A percentile compares a stretch with the other conserved stretches of the same genome.
phyloP scores from a whole-genome alignment of 768 basidiomycete genomes.

The Scleroderma citrinum region DNA sequence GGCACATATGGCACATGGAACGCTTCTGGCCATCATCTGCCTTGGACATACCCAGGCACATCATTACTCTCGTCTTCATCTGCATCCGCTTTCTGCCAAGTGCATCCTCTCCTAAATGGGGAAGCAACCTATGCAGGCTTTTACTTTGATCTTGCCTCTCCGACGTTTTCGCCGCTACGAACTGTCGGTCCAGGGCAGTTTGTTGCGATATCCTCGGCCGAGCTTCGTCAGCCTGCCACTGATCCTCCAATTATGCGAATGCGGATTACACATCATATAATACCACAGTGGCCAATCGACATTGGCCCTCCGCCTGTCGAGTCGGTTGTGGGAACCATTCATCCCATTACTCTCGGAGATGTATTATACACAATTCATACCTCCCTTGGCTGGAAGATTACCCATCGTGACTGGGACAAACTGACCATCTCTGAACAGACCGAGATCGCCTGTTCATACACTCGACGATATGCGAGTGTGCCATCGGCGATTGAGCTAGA shows the following conservation, averaged over 20 bases:
- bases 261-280: conserved; percentile 47
- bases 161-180: conserved; percentile 40
- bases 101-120: conserved; percentile 40
- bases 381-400: conserved; percentile 38
- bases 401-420: conserved; percentile 31
- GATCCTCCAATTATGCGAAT: conserved; percentile 48
- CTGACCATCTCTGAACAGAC: conserved; percentile 24
- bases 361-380: conserved; percentile 47
- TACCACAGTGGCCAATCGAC: conserved; percentile 58
- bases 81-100: conserved; percentile 13
- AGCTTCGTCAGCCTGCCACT: conserved; percentile 49
- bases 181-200: conserved; percentile 35
- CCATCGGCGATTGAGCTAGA: conserved; percentile 22
- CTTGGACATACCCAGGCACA: conserved; percentile 15
- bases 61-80: conserved; percentile 16
- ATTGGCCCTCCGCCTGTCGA: conserved; percentile 35
- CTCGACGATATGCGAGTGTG: conserved; percentile 28
- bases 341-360: conserved; percentile 50
- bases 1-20: conserved; percentile 9
- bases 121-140: conserved; percentile 42
- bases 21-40: conserved; percentile 15
- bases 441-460: conserved; percentile 32
- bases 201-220: conserved; percentile 34
- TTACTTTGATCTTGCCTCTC: conserved; percentile 49
- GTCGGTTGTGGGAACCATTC: conserved; percentile 15